Conservation (phyloP, 2,329 filamentous ascomycete species). For the Didymella lethalis region DNA sequence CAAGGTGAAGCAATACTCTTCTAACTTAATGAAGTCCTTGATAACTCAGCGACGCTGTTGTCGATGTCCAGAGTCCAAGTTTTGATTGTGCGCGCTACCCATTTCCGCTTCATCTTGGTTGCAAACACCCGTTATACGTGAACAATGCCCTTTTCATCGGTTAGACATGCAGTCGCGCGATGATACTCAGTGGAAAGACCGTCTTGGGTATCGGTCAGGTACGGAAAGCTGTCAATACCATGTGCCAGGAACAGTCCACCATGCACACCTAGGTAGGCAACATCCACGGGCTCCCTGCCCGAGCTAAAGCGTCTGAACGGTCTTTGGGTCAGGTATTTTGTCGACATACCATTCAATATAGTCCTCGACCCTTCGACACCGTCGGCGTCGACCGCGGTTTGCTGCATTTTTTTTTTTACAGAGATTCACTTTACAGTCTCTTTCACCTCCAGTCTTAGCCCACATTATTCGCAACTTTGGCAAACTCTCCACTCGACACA, state of each 20-base stretch:
- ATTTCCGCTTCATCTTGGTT: not conserved
- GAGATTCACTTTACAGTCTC: not conserved
- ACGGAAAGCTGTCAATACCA: not conserved
- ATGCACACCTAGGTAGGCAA: not conserved
- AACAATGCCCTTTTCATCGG: not conserved
- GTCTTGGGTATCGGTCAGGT: not conserved
- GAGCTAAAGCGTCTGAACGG: not conserved
- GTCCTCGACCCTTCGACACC: not conserved
- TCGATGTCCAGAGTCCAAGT: not conserved
- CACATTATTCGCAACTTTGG: not conserved
- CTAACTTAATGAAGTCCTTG: not conserved
- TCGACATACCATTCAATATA: not conserved
- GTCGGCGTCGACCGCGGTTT: not conserved
- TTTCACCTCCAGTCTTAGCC: constrained; percentile 7
- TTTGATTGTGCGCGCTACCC: not conserved
- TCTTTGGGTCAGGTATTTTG: not conserved
- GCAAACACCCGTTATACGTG: not conserved
- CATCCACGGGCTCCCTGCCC: not conserved
- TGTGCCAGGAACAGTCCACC: not conserved
- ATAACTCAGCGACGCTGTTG: no score
- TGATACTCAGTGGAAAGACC: not conserved
- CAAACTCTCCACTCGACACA: not conserved
- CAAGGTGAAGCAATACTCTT: not conserved
- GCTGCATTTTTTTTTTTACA: not conserved
- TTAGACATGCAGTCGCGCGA: not conserved